Conservation (phyloP, 805 yeast genomes). For the Candida takata region DNA sequence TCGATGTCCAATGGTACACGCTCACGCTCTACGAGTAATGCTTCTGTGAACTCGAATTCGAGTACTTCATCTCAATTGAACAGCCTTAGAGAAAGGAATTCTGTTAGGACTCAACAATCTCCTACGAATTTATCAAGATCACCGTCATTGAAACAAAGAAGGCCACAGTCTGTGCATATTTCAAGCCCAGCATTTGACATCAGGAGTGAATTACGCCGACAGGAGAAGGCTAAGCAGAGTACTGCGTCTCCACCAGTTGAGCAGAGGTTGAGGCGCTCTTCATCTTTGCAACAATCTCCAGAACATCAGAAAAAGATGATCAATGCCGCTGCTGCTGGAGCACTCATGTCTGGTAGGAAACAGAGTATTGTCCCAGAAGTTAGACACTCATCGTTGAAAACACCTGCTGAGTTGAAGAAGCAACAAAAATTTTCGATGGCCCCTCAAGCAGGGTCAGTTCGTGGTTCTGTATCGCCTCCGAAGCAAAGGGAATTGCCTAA, state of each 20-base stretch:
- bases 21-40: constrained; percentile 15
- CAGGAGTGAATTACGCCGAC: constrained; percentile 21
- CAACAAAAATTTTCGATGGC: neutral
- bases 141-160: constrained; percentile 13
- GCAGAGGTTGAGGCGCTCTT: constrained; percentile 3
- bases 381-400: constrained; percentile 17
- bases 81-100: constrained; percentile 6
- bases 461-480: constrained; percentile 1
- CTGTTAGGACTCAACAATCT: constrained; percentile 5
- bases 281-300: constrained; percentile 12
- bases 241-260: constrained; percentile 2
- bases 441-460: neutral
- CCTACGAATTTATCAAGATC: constrained; percentile 15
- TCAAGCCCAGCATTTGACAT: constrained; percentile 24
- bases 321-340: constrained; percentile 20
- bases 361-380: constrained; percentile 3
- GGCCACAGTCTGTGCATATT: constrained; percentile 19
- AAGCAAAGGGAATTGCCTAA: constrained; percentile 2
- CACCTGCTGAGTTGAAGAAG: constrained; percentile 7
- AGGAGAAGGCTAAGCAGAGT: constrained; percentile 13
- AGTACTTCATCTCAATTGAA: constrained; percentile 11
- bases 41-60: constrained; percentile 14
- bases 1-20: neutral
- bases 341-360: constrained; percentile 7
- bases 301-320: constrained; percentile 2